Base-by-base conservation (phyloP, 129 eudicot genomes). In the Flaveria brownii region DNA sequence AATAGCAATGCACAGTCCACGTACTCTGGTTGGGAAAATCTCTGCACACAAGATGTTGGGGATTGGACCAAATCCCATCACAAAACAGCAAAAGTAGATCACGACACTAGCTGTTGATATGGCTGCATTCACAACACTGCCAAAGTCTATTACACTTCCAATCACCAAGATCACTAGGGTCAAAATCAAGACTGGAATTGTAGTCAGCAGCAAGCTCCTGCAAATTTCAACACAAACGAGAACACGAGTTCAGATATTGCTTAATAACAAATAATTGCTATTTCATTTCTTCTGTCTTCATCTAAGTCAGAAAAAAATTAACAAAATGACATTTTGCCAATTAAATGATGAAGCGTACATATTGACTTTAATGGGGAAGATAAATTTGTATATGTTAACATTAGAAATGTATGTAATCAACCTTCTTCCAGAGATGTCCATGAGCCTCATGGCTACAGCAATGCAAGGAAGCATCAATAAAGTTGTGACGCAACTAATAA, bases 11-110 rank as follows among this genome's bases (percentile, higher is more conserved):
- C 98, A 93, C 51, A 88, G 75, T 9, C 98, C 98, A 77, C 98
- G 98, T 20, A 88, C 97, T 28, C 91, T 72, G 16, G 98, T 93
- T 26, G 98, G 98, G 88, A 93, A 93, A 16, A 93, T 93, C 82
- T 93, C 98, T 9, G 98, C 83, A 70, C 96, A 90, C 45, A 93
- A 85, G 77, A 93, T 91, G 88, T 93, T 93, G 28, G 98, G 98
- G 71, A 93, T 59, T 2, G 98, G 98, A 18, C 97, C 98, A 68
- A 90, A 93, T 18, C 91, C 98, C 96, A 88, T 91, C 42, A 93
- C 92, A 30, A 93, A 93, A 82, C 77, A 76, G 76, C 98, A 90
- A 77, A 91, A 88, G 77, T 93, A 93, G 39, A 88, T 79, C 75
- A 93, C 83, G 4, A 93, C 96, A 23, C 96, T 83, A 18, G 85